These are phyloP conservation scores for Exophiala sideris DNA, from an alignment of 2,329 filamentous ascomycete genomes.

Conservation along the genomic window DNA sequence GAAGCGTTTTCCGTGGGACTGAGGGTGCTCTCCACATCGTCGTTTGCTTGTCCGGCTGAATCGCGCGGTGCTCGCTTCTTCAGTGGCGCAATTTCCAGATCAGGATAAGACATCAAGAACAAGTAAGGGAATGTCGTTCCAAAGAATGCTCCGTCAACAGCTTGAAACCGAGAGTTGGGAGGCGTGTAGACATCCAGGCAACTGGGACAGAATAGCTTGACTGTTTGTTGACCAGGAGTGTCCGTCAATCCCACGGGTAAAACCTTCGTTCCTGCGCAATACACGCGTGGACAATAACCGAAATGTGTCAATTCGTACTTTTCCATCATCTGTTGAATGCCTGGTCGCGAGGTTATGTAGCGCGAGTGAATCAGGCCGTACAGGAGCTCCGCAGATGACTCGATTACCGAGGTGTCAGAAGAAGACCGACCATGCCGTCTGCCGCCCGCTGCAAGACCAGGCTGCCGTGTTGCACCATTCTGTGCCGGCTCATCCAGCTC, in stretches of 20 bases:
- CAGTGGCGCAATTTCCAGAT: conserved; percentile 77
- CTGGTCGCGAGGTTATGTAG: conserved; percentile 93
- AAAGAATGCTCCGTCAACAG: conserved; percentile 96
- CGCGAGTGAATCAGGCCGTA: conserved; percentile 98
- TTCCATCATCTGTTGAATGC: conserved; percentile 98
- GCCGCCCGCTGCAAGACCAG: conserved; percentile 31
- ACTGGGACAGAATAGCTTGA: conserved; percentile 96
- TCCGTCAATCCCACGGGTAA: conserved; percentile 92
- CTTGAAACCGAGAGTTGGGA: conserved; percentile 94
- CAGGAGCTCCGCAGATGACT: conserved; percentile 95
- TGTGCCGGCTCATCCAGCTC: conserved; percentile 47
- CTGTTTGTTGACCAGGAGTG: conserved; percentile 92
- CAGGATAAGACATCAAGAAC: conserved; percentile 97
- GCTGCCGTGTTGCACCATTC: conserved; percentile 56
- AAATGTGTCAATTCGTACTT: conserved; percentile 98
- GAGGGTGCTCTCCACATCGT: conserved; percentile 26
- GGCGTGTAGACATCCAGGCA: conserved; percentile 97
- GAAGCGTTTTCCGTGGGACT: conserved; percentile 27
- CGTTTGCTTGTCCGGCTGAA: conserved; percentile 10
- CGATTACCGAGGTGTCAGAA: conserved; percentile 90
- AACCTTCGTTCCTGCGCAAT: conserved; percentile 86
- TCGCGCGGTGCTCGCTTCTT: conserved; percentile 47
- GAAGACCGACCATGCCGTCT: conserved; percentile 81
- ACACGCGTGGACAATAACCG: conserved; percentile 87
- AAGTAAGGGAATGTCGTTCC: conserved; percentile 94